phyloP scores from a whole-genome alignment of 345 rosid genomes.

The Aquilaria sinensis region DNA sequence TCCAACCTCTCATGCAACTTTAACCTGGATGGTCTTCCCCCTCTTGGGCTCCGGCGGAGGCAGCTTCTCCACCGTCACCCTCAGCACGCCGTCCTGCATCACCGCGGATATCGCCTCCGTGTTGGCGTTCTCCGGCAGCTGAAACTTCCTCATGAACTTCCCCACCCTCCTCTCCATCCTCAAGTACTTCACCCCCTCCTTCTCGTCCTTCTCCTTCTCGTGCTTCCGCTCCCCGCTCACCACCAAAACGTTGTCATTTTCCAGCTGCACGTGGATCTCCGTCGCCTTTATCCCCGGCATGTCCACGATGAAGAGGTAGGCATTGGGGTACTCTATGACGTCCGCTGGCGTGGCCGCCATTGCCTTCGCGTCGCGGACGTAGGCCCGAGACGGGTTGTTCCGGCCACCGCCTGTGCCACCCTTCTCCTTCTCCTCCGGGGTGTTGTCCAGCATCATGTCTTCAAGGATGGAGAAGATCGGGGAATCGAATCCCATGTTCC shows the following conservation, averaged over 20 bases:
- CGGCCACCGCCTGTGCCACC: background rate
- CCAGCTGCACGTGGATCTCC: slow-evolving; percentile 71
- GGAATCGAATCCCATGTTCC: slow-evolving; percentile 30
- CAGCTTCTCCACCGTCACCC: slow-evolving; percentile 60
- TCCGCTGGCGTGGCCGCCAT: slow-evolving; percentile 91
- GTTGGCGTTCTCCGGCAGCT: slow-evolving; percentile 64
- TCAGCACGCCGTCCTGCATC: slow-evolving; percentile 71
- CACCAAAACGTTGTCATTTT: slow-evolving; percentile 63
- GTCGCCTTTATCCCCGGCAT: slow-evolving; percentile 74
- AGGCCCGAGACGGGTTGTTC: slow-evolving; percentile 45
- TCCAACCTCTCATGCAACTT: slow-evolving; percentile 39
- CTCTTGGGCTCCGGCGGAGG: slow-evolving; percentile 89
- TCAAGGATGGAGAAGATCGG: slow-evolving; percentile 42
- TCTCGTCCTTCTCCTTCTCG: slow-evolving; percentile 39
- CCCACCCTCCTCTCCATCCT: slow-evolving; percentile 82
- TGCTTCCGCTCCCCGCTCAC: slow-evolving; percentile 21
- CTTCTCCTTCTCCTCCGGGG: slow-evolving; percentile 27
- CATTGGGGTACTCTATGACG: slow-evolving; percentile 45
- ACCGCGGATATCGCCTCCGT: slow-evolving; percentile 50
- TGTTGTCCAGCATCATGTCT: slow-evolving; percentile 50
- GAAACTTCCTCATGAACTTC: slow-evolving; percentile 73
- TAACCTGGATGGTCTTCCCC: slow-evolving; percentile 61
- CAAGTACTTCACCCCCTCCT: slow-evolving; percentile 58
- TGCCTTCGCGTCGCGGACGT: slow-evolving; percentile 62
- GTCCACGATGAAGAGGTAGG: slow-evolving; percentile 59